phyloP scores from a whole-genome alignment of 371 early-diverging fungal genomes.

The Catenaria anguillulae region DNA sequence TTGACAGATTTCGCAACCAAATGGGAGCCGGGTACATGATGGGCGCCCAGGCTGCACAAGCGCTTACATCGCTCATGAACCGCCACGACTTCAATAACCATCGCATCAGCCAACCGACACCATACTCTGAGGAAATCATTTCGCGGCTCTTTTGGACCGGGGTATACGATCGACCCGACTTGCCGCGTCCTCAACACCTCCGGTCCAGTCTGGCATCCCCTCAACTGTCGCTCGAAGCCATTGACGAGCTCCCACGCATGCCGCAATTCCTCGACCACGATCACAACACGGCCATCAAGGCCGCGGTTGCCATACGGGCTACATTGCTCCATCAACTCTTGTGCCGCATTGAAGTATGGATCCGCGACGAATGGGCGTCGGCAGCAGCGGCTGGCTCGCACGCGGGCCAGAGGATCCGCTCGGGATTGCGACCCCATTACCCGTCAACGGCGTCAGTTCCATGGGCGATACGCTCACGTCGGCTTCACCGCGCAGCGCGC shows the following conservation, averaged over 20 bases:
- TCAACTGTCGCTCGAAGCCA: background rate
- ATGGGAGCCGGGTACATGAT: conserved; percentile 2
- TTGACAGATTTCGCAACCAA: background rate
- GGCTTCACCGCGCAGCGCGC: background rate
- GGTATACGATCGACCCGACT: background rate
- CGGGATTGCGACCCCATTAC: too few species aligned
- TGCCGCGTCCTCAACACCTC: background rate
- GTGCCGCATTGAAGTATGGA: background rate
- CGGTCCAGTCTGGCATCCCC: background rate
- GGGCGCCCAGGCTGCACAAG: background rate
- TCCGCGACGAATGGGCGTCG: conserved; percentile 2
- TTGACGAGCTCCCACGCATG: background rate
- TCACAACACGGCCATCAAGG: background rate
- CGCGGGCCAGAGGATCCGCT: background rate
- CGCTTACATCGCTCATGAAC: background rate
- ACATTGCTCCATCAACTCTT: background rate
- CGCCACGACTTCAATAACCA: background rate
- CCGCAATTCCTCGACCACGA: background rate
- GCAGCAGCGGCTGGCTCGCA: background rate
- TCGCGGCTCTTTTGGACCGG: background rate
- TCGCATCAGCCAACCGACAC: background rate
- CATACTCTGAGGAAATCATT: background rate
- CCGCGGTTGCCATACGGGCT: background rate
- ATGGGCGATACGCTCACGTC: background rate
- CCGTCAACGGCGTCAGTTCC: background rate